These are phyloP conservation scores for Microascus cirrosus DNA, from an alignment of 2,329 filamentous ascomycete genomes.

Conservation along the genomic window DNA sequence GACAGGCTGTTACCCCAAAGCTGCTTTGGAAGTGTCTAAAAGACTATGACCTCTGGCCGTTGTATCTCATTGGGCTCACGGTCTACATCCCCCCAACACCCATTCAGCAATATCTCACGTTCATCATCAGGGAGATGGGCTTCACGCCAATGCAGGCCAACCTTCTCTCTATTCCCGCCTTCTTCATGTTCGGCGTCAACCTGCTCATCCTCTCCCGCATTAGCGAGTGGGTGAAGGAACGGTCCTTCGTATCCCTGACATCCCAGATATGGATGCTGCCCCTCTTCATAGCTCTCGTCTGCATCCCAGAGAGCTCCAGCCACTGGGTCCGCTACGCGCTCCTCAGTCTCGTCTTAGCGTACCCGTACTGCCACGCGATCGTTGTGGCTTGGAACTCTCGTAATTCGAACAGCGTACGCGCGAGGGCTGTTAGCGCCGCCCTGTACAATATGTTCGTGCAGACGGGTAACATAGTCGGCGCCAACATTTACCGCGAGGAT, in stretches of 20 bases:
- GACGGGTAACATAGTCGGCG: constrained; percentile 27
- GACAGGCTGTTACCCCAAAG: constrained; percentile 28
- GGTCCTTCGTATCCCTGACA: constrained; percentile 29
- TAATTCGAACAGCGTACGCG: constrained; percentile 36
- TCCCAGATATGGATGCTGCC: constrained; percentile 40
- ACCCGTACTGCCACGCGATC: constrained; percentile 37
- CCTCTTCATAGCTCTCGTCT: constrained; percentile 30
- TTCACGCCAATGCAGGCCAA: constrained; percentile 33
- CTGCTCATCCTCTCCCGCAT: constrained; percentile 33
- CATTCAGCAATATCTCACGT: constrained; percentile 33
- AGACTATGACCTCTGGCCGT: constrained; percentile 51
- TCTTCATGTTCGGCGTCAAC: constrained; percentile 32
- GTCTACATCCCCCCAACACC: constrained; percentile 27
- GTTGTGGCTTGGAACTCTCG: constrained; percentile 34
- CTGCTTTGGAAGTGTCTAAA: constrained; percentile 38
- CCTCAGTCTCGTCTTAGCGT: constrained; percentile 26
- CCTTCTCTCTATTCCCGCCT: constrained; percentile 30
- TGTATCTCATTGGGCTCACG: constrained; percentile 41
- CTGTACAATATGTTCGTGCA: constrained; percentile 38
- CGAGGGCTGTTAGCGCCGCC: constrained; percentile 32
- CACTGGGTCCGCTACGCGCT: constrained; percentile 30
- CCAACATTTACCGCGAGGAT: constrained; percentile 43
- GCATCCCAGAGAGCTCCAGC: constrained; percentile 21
- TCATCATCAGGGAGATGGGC: constrained; percentile 28
- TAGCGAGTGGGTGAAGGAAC: constrained; percentile 29